Evolutionary conservation across 75 land plant species (phyloP), one percentile per base, ranked within the genome.

Genomic region (Cryptomeria japonica): DNA sequence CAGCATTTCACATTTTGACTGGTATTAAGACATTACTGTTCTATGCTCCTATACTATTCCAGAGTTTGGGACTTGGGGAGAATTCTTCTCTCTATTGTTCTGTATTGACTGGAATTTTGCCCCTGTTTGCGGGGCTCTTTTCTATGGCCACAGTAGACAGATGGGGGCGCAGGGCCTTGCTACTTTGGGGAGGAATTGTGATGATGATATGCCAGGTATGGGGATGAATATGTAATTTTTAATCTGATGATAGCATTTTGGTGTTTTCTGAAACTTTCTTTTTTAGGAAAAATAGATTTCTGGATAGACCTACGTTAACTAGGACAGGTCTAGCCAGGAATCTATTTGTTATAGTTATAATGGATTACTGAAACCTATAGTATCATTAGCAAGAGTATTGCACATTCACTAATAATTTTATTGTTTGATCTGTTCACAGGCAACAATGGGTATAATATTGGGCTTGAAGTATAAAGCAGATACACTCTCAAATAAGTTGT

Each of bases 11-110:
- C 22, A 82, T 92, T 16, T 88, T 95, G 55, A 91, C 94, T 2
- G 98, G 97, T 25, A 94, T 95, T 80, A 96, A 95, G 78, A 89
- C 97, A 4, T 93, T 95, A 80, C 88, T 96, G 51, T 96, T 96
- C 87, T 96, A 95, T 64, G 98, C 98, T 12, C 98, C 98, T 19
- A 94, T 96, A 3, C 82, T 96, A 86, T 96, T 96, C 89, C 93
- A 92, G 61, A 94, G 91, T 86, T 87, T 96, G 89, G 98, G 98
- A 2, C 93, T 96, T 79, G 90, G 89, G 2, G 90, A 91, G 31
- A 87, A 90, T 38, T 96, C 97, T 18, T 88, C 97, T 1, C 94
- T 96, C 64, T 96, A 96, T 86, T 93, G 96, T 16, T 93, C 96
- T 15, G 94, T 94, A 38, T 61, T 96, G 86, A 94, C 94, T 11